Percentiles rank a stretch among this genome's conserved stretches.
phyloP scores from a whole-genome alignment of 306 rosid species.

The Corylus avellana region DNA sequence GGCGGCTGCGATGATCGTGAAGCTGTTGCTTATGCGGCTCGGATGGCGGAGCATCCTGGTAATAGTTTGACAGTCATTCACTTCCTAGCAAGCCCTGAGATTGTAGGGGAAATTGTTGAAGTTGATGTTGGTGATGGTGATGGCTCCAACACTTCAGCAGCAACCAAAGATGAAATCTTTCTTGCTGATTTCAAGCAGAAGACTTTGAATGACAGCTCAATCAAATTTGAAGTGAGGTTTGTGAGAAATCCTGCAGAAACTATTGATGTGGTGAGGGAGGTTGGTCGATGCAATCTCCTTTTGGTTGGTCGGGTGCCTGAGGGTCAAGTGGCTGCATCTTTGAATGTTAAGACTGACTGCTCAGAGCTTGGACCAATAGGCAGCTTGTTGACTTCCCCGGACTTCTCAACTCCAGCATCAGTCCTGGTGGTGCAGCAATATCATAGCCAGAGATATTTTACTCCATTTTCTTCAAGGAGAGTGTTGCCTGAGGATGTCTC shows the following conservation, averaged over 20 bases:
- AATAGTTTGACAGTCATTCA: constrained; percentile 40
- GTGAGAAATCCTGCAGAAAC: constrained; percentile 36
- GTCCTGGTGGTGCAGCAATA: constrained; percentile 62
- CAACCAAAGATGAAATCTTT: constrained; percentile 23
- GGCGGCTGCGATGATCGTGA: constrained; percentile 67
- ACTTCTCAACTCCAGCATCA: constrained; percentile 45
- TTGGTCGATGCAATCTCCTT: constrained; percentile 43
- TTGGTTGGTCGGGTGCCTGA: constrained; percentile 53
- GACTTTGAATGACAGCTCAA: constrained; percentile 19
- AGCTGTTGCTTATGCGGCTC: constrained; percentile 60
- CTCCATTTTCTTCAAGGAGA: constrained; percentile 6
- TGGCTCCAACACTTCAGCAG: not conserved
- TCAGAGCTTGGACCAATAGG: constrained; percentile 63
- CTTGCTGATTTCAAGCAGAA: constrained; percentile 36
- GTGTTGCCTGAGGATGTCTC: constrained; percentile 15
- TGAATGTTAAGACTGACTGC: constrained; percentile 41
- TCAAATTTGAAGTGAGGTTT: constrained; percentile 40
- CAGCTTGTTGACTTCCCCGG: constrained; percentile 41
- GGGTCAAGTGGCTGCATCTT: constrained; percentile 38
- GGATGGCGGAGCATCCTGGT: constrained; percentile 79
- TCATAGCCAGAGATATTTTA: constrained; percentile 7
- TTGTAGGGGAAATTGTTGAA: constrained; percentile 24
- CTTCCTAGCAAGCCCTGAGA: constrained; percentile 28
- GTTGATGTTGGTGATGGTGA: constrained; percentile 24
- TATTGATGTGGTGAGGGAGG: constrained; percentile 27